A percentile compares a stretch with the other conserved stretches of the same genome.
Evolutionary conservation across 768 basidiomycete species (phyloP).

Genomic region (Tricholoma sp.): DNA sequence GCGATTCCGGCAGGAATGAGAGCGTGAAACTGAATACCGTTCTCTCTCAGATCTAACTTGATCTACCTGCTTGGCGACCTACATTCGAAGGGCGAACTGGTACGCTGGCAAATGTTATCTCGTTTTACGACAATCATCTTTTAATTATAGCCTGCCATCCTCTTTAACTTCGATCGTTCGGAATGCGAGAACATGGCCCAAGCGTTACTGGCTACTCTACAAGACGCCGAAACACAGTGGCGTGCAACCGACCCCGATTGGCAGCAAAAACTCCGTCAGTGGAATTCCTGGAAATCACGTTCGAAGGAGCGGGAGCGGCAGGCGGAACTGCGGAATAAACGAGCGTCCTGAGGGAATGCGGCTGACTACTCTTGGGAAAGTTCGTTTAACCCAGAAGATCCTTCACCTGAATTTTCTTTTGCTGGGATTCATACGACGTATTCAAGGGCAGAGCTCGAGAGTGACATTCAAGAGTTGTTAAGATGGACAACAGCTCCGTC

Average conservation of each 20-base stretch:
- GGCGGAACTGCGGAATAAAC: conserved; percentile 34
- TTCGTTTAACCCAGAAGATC: conserved; percentile 53
- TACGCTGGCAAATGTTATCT: conserved; percentile 25
- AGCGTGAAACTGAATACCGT: conserved; percentile 22
- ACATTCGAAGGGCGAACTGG: conserved; percentile 47
- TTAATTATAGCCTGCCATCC: conserved; percentile 50
- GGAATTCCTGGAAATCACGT: conserved; percentile 42
- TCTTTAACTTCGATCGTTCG: conserved; percentile 62
- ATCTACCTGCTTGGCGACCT: conserved; percentile 54
- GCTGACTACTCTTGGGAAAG: conserved; percentile 39
- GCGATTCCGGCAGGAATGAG: background rate
- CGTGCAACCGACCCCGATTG: conserved; percentile 39
- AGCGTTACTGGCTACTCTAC: conserved; percentile 30
- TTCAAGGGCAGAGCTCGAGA: conserved; percentile 41
- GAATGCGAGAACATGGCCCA: conserved; percentile 52
- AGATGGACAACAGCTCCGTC: conserved; percentile 27
- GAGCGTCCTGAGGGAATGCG: conserved; percentile 20
- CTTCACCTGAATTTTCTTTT: conserved; percentile 58
- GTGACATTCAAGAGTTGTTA: conserved; percentile 37
- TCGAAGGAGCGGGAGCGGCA: conserved; percentile 45
- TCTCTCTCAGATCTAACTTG: conserved; percentile 36
- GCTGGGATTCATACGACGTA: conserved; percentile 38
- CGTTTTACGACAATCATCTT: background rate
- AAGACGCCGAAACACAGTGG: conserved; percentile 46
- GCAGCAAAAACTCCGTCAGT: conserved; percentile 45